Evolutionary conservation across 2,329 filamentous ascomycete species (phyloP).

Genomic region (Penicillium sp.): DNA sequence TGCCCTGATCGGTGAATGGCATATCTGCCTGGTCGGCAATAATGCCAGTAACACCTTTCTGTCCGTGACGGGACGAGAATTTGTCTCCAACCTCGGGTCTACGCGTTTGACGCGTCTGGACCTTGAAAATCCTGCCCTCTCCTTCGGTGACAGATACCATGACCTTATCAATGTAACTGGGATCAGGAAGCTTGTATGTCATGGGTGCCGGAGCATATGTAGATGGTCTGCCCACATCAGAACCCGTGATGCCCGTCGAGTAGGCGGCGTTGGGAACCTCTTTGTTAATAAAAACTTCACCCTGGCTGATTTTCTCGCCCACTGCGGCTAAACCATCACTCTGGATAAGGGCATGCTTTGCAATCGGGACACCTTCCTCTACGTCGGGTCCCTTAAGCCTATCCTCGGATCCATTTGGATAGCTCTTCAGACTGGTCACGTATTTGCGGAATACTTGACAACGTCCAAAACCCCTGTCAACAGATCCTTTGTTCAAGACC

Average conservation of each 20-base stretch:
- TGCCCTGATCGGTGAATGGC: slow-evolving; percentile 86
- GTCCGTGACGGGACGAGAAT: slow-evolving; percentile 95
- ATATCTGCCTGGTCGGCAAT: slow-evolving; percentile 96
- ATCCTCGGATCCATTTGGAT: slow-evolving; percentile 71
- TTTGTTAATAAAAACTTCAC: slow-evolving; percentile 89
- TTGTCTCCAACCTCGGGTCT: slow-evolving; percentile 96
- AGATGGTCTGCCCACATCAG: slow-evolving; percentile 53
- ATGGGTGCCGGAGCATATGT: slow-evolving; percentile 39
- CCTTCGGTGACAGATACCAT: slow-evolving; percentile 87
- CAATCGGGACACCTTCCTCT: slow-evolving; percentile 57
- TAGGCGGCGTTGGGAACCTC: slow-evolving; percentile 75
- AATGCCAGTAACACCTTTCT: slow-evolving; percentile 96
- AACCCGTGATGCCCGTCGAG: slow-evolving; percentile 60
- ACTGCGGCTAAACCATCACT: slow-evolving; percentile 86
- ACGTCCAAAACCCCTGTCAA: slow-evolving; percentile 90
- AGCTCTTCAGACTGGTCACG: slow-evolving; percentile 78
- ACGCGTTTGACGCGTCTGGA: slow-evolving; percentile 92
- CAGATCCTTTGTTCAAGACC: slow-evolving; percentile 92
- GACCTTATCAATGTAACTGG: slow-evolving; percentile 91
- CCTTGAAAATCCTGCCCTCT: slow-evolving; percentile 83
- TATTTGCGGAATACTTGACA: slow-evolving; percentile 99
- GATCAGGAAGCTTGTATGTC: slow-evolving; percentile 79
- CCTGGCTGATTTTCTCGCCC: slow-evolving; percentile 70
- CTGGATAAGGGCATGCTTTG: slow-evolving; percentile 71
- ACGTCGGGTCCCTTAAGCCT: slow-evolving; percentile 57